These are phyloP conservation scores for Powellomyces hirtus DNA, from an alignment of 192 early-diverging fungal species.

Conservation along the genomic window DNA sequence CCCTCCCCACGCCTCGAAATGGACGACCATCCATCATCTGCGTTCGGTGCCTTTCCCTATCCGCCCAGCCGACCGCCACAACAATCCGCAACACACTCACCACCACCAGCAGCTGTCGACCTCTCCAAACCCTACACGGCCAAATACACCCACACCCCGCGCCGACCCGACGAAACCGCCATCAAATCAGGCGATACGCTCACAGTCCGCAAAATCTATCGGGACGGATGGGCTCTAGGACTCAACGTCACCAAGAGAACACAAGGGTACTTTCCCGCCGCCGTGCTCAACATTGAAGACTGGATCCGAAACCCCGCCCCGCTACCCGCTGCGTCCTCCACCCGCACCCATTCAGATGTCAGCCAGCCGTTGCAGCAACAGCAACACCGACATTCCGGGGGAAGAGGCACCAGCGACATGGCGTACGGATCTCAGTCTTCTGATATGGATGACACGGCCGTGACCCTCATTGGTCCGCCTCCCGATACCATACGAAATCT, in stretches of 20 bases:
- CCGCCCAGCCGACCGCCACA: background rate
- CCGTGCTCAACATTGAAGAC: background rate
- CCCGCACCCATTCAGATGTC: background rate
- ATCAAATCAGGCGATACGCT: constrained; percentile 5
- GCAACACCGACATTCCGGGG: background rate
- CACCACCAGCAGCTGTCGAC: constrained; percentile 6
- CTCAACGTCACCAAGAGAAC: background rate
- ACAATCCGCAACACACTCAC: background rate
- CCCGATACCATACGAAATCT: background rate
- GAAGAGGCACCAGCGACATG: background rate
- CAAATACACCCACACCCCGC: constrained; percentile 9
- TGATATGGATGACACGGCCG: background rate
- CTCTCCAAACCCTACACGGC: constrained; percentile 23
- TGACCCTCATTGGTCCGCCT: background rate
- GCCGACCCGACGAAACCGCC: constrained; percentile 6
- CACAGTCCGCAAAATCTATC: constrained; percentile 17
- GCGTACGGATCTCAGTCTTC: background rate
- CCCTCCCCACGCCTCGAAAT: background rate
- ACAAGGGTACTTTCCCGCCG: constrained; percentile 12
- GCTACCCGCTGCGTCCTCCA: background rate
- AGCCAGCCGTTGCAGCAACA: background rate
- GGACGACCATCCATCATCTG: background rate
- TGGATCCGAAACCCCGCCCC: constrained; percentile 2
- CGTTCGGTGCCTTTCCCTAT: background rate
- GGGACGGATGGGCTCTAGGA: constrained; percentile 20